These are phyloP conservation scores for Hemisphaericaspora subhashii DNA, from an alignment of 1,139 yeast genomes.

Conservation along the genomic window DNA sequence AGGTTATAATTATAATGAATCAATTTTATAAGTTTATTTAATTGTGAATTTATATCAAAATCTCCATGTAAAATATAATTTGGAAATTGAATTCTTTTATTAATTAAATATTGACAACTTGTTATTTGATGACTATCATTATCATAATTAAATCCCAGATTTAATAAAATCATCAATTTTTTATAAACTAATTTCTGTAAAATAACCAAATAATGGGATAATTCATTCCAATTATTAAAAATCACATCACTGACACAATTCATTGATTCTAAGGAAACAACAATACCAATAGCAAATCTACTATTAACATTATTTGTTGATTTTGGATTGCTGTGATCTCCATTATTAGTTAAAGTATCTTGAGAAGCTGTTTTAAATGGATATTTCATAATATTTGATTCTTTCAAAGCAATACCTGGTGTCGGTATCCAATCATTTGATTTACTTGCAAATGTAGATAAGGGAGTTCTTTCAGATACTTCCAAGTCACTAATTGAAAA, in stretches of 20 bases:
- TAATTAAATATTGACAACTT: conserved; percentile 28
- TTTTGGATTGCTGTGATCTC: conserved; percentile 3
- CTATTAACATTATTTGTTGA: conserved; percentile 27
- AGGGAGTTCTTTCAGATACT: conserved; percentile 12
- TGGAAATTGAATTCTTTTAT: conserved; percentile 43
- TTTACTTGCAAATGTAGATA: conserved; percentile 4
- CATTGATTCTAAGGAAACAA: conserved; percentile 44
- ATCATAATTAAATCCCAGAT: conserved; percentile 13
- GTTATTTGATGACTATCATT: conserved; percentile 10
- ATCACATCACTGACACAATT: conserved; percentile 40
- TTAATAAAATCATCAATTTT: conserved; percentile 31
- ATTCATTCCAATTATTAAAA: conserved; percentile 51
- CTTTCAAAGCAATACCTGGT: conserved; percentile 32
- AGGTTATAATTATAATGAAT: conserved; percentile 43
- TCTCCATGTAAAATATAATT: conserved; percentile 41
- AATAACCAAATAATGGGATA: conserved; percentile 38
- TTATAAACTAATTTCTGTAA: conserved; percentile 40
- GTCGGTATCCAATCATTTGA: conserved; percentile 31
- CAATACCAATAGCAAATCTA: conserved; percentile 49
- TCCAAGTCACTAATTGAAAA: conserved; percentile 41
- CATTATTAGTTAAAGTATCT: conserved; percentile 3
- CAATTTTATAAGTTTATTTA: conserved; percentile 37
- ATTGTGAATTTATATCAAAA: conserved; percentile 35
- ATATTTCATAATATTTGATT: conserved; percentile 16
- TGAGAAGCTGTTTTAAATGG: conserved; percentile 10